A percentile compares a stretch with the other conserved stretches of the same genome.
Conservation (phyloP, 306 rosid species). For the Castanospermum australe region DNA sequence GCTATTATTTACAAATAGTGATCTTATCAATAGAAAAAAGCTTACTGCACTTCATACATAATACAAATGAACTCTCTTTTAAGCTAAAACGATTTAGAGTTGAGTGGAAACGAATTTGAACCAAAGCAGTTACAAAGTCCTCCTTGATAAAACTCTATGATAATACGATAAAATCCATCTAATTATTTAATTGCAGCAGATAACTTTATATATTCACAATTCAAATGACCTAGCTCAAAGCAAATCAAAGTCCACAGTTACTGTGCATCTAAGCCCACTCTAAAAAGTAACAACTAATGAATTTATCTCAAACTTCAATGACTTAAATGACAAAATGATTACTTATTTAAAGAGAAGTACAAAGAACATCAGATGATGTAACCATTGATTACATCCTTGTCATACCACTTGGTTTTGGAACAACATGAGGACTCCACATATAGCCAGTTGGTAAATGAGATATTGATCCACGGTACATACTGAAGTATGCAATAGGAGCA, state of each 20-base stretch:
- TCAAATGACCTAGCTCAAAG: neutral
- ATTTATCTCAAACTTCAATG: slow-evolving; percentile 8
- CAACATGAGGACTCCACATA: slow-evolving; percentile 97
- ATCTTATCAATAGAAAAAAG: slow-evolving; percentile 1
- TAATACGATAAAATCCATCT: neutral
- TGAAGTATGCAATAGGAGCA: slow-evolving; percentile 93
- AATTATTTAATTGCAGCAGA: slow-evolving; percentile 5
- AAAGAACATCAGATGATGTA: neutral
- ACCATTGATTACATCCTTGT: slow-evolving; percentile 10
- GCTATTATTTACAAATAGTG: neutral
- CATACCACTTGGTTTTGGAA: slow-evolving; percentile 91
- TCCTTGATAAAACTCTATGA: neutral
- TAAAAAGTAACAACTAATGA: neutral
- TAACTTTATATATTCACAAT: neutral
- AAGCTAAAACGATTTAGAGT: neutral
- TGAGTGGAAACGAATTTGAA: neutral
- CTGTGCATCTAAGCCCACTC: neutral
- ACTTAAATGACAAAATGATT: neutral
- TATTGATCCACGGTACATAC: slow-evolving; percentile 88
- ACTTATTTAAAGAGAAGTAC: neutral
- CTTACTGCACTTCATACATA: neutral
- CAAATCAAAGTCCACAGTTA: slow-evolving; percentile 12
- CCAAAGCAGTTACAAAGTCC: neutral
- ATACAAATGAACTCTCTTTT: neutral
- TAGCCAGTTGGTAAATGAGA: slow-evolving; percentile 96